Evolutionary conservation across 495 filamentous ascomycete species (phyloP).

Genomic region (Penicillium odoratum): DNA sequence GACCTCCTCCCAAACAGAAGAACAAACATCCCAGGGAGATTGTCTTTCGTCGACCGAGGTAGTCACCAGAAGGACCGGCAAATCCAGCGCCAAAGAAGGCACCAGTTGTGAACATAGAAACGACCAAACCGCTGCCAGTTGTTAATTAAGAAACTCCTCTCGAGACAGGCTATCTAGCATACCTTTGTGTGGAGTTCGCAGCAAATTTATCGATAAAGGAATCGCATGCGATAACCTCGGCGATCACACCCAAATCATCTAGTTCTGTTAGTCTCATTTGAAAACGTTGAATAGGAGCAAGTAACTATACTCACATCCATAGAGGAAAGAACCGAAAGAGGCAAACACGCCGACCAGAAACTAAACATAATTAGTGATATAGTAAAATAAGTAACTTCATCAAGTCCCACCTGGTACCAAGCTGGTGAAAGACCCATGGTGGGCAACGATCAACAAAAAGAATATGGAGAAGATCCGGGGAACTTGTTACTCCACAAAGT

Average conservation of each 20-base stretch:
- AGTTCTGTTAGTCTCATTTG: constrained; percentile 15
- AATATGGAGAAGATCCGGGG: constrained; percentile 19
- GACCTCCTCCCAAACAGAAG: constrained; percentile 46
- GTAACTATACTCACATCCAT: constrained; percentile 42
- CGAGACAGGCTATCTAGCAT: not conserved
- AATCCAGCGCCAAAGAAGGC: constrained; percentile 44
- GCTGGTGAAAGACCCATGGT: constrained; percentile 55
- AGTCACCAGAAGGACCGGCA: constrained; percentile 41
- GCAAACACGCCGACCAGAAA: constrained; percentile 64
- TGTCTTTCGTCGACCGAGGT: constrained; percentile 41
- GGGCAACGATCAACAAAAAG: constrained; percentile 10
- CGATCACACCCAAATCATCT: constrained; percentile 59
- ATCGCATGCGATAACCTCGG: constrained; percentile 54
- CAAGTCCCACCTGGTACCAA: constrained; percentile 52
- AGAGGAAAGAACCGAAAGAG: constrained; percentile 61
- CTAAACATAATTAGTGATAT: constrained; percentile 27
- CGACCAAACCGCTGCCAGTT: constrained; percentile 56
- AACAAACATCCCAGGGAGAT: constrained; percentile 44
- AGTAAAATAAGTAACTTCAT: not conserved
- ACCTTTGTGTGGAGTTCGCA: constrained; percentile 56
- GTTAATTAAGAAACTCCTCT: not conserved
- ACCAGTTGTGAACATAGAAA: constrained; percentile 63
- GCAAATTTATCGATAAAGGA: constrained; percentile 54
- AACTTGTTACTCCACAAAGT: constrained; percentile 19
- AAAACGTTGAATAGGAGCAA: too few relatives aligned